A percentile compares a stretch with the other conserved stretches of the same genome.
These are phyloP conservation scores for Pyracantha coccinea DNA, from an alignment of 331 rosid genomes.

Conservation along the genomic window DNA sequence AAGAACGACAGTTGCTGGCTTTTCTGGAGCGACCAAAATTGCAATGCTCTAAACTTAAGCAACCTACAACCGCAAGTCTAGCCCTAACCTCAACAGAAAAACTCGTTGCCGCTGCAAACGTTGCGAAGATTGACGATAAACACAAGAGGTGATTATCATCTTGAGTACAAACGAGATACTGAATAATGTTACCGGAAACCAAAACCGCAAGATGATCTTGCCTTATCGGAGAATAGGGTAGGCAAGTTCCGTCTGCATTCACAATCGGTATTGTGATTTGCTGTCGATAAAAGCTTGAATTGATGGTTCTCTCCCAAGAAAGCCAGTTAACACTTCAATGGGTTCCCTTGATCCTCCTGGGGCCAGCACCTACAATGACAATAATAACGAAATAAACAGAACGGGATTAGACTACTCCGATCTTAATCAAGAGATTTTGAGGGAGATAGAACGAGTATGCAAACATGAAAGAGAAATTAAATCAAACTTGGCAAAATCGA, in stretches of 20 bases:
- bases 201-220: no score
- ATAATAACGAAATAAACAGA: not conserved
- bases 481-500: not conserved
- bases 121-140: not conserved
- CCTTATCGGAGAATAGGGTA: not conserved
- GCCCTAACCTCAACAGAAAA: no score
- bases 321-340: constrained; percentile 52
- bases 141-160: not conserved
- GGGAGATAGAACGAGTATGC: not conserved
- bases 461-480: not conserved
- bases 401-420: no score
- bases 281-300: constrained; percentile 57
- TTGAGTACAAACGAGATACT: not conserved
- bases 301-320: constrained; percentile 95
- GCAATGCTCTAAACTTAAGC: not conserved
- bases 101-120: not conserved
- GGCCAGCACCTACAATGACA: constrained; percentile 53
- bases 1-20: not conserved
- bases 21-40: not conserved
- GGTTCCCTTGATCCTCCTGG: constrained; percentile 77
- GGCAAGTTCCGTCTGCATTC: constrained; percentile 15
- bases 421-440: not conserved
- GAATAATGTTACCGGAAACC: not conserved
- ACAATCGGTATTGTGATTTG: constrained; percentile 35
- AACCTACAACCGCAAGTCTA: not conserved